Evolutionary conservation across 192 early-diverging fungal species (phyloP), one percentile per base, ranked within the genome.

Genomic region (Coemansia sp.): DNA sequence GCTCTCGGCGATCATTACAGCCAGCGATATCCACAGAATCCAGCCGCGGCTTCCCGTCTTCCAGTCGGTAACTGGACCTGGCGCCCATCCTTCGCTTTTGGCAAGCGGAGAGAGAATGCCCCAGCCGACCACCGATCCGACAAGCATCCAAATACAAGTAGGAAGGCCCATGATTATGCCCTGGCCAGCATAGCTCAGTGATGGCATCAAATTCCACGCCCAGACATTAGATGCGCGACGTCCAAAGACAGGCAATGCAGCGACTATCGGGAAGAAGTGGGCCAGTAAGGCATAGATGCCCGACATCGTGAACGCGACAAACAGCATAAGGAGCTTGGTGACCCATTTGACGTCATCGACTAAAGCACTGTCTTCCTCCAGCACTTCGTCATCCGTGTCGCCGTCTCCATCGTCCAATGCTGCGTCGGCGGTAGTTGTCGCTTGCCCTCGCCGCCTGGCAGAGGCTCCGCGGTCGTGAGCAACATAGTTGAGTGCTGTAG

Each of bases 111-210:
- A 91, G 9, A 93, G 69, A 14, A 93, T 79, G 7, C 89, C 91
- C 91, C 91, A 93, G 3, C 91, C 91, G 51, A 89, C 84, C 1
- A 89, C 22, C 31, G 90, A 87, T 0, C 91, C 91, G 9, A 87
- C 61, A 15, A 91, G 62, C 91, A 93, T 93, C 70, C 87, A 86
- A 0, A 88, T 65, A 2, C 88, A 90, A 0, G 91, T 93, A 2
- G 89, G 91, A 24, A 93, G 79, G 7, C 91, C 91, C 91, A 93
- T 93, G 69, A 93, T 93, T 42, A 91, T 86, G 0, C 91, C 91
- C 71, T 93, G 91, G 6, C 91, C 91, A 36, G 90, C 79, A 68
- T 93, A 93, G 61, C 89, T 90, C 22, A 91, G 76, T 25, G 89
- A 90, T 0, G 91, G 91, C 22, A 86, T 86, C 59, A 90, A 85